Percentiles rank a stretch among this genome's conserved stretches.
Conservation (phyloP, 2,329 filamentous ascomycete species). For the Cladobotryum mycophilum region DNA sequence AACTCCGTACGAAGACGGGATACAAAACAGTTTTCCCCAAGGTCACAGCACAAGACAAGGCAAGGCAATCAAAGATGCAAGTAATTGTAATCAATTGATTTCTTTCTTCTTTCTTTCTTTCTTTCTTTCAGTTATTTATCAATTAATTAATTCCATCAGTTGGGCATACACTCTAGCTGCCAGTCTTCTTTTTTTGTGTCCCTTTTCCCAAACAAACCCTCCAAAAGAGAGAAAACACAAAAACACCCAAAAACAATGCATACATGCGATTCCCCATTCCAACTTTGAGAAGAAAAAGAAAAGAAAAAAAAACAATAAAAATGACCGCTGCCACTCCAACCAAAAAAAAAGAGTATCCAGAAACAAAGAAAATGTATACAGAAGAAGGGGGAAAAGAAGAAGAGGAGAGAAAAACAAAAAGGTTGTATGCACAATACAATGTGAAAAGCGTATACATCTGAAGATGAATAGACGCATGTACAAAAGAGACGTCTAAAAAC, state of each 20-base stretch:
- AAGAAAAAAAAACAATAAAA: not conserved
- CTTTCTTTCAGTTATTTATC: no score
- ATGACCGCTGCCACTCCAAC: not conserved
- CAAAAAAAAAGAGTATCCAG: not conserved
- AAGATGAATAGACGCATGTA: not conserved
- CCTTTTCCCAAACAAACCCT: no score
- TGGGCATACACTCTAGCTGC: no score
- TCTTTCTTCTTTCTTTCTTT: no score
- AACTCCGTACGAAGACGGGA: constrained; percentile 8
- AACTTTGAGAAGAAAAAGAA: not conserved
- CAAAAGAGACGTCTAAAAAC: not conserved
- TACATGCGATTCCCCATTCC: not conserved
- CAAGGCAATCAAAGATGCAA: no score
- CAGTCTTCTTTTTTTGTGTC: no score
- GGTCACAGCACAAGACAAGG: no score
- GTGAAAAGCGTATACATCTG: not conserved
- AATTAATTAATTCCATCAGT: no score
- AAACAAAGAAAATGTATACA: not conserved
- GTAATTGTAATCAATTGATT: no score
- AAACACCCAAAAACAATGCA: not conserved
- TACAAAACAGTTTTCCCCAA: constrained; percentile 5
- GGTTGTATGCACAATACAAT: not conserved
- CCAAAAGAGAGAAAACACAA: no score
- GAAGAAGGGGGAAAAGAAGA: not conserved
- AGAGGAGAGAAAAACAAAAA: no score